phyloP scores from a whole-genome alignment of 352 stramenopile genomes.

The Globisporangium alternatum region DNA sequence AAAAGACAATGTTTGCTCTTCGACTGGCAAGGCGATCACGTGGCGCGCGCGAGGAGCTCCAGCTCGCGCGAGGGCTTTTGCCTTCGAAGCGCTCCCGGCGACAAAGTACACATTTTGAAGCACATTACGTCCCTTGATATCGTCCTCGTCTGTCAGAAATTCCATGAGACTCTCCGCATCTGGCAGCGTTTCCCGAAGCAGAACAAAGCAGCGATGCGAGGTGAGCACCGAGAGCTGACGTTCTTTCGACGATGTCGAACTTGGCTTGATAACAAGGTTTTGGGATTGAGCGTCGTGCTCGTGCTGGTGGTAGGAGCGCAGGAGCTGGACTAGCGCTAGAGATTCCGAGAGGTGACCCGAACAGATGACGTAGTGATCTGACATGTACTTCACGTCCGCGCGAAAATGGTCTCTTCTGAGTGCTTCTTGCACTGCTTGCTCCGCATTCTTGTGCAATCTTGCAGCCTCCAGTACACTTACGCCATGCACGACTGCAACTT shows the following conservation, averaged over 20 bases:
- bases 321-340: constrained; percentile 13
- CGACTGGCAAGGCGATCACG: constrained; percentile 29
- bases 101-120: constrained; percentile 33
- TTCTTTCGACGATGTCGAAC: background rate
- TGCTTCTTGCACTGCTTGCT: constrained; percentile 22
- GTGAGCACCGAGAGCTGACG: constrained; percentile 7
- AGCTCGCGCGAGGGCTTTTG: constrained; percentile 27
- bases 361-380: constrained; percentile 34
- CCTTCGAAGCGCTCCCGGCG: constrained; percentile 24
- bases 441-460: constrained; percentile 4
- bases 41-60: constrained; percentile 24
- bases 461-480: constrained; percentile 5
- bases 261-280: background rate
- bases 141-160: constrained; percentile 12
- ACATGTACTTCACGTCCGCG: constrained; percentile 18
- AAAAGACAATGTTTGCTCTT: background rate
- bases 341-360: constrained; percentile 9
- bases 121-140: constrained; percentile 15
- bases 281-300: constrained; percentile 1
- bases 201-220: constrained; percentile 14
- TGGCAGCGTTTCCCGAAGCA: constrained; percentile 20
- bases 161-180: constrained; percentile 24
- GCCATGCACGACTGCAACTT: background rate
- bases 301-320: constrained; percentile 14
- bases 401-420: constrained; percentile 34